Evolutionary conservation across 148 eudicot genomes (phyloP), one percentile per base, ranked within the genome.

Genomic region (Rhododendron ovatum): DNA sequence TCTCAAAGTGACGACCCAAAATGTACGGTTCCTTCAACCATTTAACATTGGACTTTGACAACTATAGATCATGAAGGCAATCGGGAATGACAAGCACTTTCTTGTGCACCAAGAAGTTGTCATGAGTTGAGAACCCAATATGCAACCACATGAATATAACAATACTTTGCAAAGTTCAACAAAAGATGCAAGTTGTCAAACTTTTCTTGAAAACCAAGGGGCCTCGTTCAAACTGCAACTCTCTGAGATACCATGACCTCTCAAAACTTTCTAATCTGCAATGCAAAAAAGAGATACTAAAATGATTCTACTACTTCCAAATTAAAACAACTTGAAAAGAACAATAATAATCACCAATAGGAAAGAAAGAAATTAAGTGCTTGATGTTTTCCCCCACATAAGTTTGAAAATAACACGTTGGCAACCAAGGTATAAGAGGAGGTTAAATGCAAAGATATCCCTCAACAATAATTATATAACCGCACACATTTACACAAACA

Each of bases 401-500:
- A 43, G 51, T 18, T 78, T 24, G 53, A 51, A 81, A 81, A 30
- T 13, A 53, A 53, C 59, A 30, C 15, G 51, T 15, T 43, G 51
- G 80, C 53, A 77, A 43, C 51, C 33, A 18, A 30, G 41, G 65
- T 30, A 82, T 3, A 81, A 20, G n/a, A 81, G 39, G 57, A 55
- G n/a, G 37, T 37, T 22, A 81, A 81, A 81, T 6, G 11, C 15
- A 24, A 35, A 81, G 11, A 37, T 28, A 88, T 86, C 88, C 86
- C 90, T 89, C 90, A 86, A 35, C 39, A 37, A 37, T 37, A 37
- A 37, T 37, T 37, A 37, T 37, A 37, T 37, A 37, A 37, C 39
- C 39, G 39, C 39, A 37, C 39, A 37, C 39, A 37, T 4, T 37
- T 4, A 37, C 39, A 37, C 35, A 35, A 35, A 35, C 35, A 35